phyloP scores from a whole-genome alignment of 805 yeast species.

The Suhomyces prunicola region DNA sequence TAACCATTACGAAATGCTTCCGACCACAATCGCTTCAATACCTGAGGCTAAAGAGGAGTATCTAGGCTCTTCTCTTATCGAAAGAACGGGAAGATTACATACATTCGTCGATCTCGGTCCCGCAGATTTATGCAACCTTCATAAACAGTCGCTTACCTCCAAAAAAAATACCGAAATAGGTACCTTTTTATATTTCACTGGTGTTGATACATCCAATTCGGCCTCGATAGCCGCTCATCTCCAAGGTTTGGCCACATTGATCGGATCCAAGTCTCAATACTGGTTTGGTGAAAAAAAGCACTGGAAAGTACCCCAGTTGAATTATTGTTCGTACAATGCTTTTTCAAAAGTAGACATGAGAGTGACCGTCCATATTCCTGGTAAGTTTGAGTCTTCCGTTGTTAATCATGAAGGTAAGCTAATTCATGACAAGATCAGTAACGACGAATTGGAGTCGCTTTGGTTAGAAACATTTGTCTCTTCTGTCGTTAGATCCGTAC shows the following conservation, averaged over 20 bases:
- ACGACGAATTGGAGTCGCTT: conserved; percentile 52
- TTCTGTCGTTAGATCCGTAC: conserved; percentile 70
- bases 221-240: conserved; percentile 76
- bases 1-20: conserved; percentile 21
- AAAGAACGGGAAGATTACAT: conserved; percentile 58
- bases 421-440: conserved; percentile 45
- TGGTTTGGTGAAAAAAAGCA: conserved; percentile 78
- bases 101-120: conserved; percentile 69
- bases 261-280: conserved; percentile 56
- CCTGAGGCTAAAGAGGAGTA: conserved; percentile 59
- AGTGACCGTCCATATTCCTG: conserved; percentile 73
- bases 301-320: conserved; percentile 69
- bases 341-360: conserved; percentile 65
- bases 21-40: conserved; percentile 56
- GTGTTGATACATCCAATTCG: conserved; percentile 71
- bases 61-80: conserved; percentile 57
- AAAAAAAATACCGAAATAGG: conserved; percentile 53
- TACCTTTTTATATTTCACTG: conserved; percentile 70
- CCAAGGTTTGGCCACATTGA: conserved; percentile 62
- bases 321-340: conserved; percentile 63
- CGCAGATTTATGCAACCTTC: conserved; percentile 57
- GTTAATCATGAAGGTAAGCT: conserved; percentile 52
- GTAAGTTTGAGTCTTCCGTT: conserved; percentile 57
- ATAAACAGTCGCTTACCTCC: conserved; percentile 39
- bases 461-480: conserved; percentile 58